A percentile compares a stretch with the other conserved stretches of the same genome.
These are phyloP conservation scores for Phlegmacium glaucopus DNA, from an alignment of 768 basidiomycete genomes.

Conservation along the genomic window DNA sequence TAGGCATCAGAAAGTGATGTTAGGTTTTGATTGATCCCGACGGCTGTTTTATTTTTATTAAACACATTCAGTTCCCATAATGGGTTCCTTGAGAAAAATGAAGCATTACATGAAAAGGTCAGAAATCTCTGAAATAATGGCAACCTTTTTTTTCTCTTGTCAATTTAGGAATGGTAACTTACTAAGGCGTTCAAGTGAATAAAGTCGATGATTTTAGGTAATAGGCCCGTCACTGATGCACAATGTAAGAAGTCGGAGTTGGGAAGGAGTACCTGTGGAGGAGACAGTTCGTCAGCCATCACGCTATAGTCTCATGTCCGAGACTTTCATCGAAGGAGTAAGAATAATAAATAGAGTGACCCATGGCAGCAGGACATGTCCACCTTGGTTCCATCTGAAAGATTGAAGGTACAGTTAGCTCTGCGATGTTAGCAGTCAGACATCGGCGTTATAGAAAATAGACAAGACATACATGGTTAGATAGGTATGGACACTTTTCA, in stretches of 20 bases:
- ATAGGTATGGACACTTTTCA: slow-evolving; percentile 51
- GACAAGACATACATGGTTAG: slow-evolving; percentile 57
- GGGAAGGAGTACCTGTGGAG: too few species aligned
- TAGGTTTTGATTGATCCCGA: slow-evolving; percentile 1
- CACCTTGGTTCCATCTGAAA: slow-evolving; percentile 64
- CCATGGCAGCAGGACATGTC: slow-evolving; percentile 80
- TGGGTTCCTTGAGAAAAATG: slow-evolving; percentile 49
- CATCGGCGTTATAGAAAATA: neutral
- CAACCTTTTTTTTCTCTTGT: too few species aligned
- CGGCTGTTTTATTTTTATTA: slow-evolving; percentile 55
- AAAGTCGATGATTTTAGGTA: slow-evolving; percentile 74
- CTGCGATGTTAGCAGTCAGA: slow-evolving; percentile 26
- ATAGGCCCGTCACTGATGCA: slow-evolving; percentile 78
- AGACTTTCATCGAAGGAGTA: neutral
- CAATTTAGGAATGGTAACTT: slow-evolving; percentile 26
- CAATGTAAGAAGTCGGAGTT: neutral
- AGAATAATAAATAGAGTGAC: slow-evolving; percentile 31
- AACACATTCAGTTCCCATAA: slow-evolving; percentile 61
- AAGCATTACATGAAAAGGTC: slow-evolving; percentile 3
- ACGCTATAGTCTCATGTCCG: neutral
- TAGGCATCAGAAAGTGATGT: slow-evolving; percentile 1
- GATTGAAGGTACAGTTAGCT: slow-evolving; percentile 59
- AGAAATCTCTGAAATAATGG: neutral
- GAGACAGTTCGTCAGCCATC: neutral
- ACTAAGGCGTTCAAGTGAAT: slow-evolving; percentile 64